Evolutionary conservation across 2,329 filamentous ascomycete genomes (phyloP).

Genomic region (Sordariomycetes sp.): DNA sequence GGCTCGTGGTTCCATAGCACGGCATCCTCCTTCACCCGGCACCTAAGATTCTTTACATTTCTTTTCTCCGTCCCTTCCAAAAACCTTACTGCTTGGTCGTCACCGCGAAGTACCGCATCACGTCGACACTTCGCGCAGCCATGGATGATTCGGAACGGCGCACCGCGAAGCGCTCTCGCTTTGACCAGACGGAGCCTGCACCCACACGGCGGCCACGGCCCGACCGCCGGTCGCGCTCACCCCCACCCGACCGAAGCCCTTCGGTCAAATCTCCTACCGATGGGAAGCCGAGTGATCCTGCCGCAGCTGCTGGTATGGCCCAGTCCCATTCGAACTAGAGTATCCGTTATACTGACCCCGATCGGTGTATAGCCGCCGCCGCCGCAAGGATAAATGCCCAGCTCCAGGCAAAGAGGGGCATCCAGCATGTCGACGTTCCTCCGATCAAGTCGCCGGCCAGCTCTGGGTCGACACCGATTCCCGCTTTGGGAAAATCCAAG

Average conservation of each 20-base stretch:
- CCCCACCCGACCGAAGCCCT: constrained; percentile 70
- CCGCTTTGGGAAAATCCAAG: constrained; percentile 19
- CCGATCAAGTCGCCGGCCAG: constrained; percentile 57
- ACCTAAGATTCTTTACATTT: neutral
- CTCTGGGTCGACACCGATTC: constrained; percentile 27
- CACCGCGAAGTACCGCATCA: neutral
- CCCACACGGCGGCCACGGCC: constrained; percentile 70
- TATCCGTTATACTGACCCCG: neutral
- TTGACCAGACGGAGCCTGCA: constrained; percentile 84
- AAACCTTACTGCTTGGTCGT: neutral
- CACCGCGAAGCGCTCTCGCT: constrained; percentile 74
- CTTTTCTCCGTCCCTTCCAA: too few species aligned
- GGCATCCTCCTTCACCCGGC: neutral
- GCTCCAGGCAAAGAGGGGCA: constrained; percentile 75
- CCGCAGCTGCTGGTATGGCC: constrained; percentile 64
- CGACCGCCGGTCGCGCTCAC: constrained; percentile 84
- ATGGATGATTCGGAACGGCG: constrained; percentile 72
- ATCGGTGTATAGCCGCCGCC: constrained; percentile 56
- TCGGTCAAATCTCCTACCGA: constrained; percentile 31
- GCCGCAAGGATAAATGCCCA: constrained; percentile 81
- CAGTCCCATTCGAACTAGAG: neutral
- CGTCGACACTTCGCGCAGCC: neutral
- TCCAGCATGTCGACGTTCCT: constrained; percentile 83
- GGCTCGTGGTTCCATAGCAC: neutral
- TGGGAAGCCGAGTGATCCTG: constrained; percentile 50